Evolutionary conservation across 2,329 filamentous ascomycete genomes (phyloP).

Genomic region (Colletotrichum cereale): DNA sequence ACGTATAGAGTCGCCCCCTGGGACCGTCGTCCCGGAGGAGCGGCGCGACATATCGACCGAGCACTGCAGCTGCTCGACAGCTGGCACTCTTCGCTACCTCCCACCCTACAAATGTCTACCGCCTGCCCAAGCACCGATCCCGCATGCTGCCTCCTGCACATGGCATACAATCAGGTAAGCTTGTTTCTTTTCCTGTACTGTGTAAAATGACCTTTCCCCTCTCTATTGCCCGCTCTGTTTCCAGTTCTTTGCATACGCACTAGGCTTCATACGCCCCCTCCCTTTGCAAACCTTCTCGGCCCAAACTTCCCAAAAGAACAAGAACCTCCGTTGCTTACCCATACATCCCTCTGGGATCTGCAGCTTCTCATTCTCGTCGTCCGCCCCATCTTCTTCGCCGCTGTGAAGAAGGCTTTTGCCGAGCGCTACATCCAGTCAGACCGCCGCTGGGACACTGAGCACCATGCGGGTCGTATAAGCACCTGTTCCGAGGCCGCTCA

Average conservation of each 20-base stretch:
- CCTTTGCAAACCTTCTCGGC: not conserved
- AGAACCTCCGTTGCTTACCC: conserved; percentile 1
- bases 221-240: conserved; percentile 45
- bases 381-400: conserved; percentile 61
- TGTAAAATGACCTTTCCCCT: not conserved
- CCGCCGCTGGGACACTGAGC: conserved; percentile 46
- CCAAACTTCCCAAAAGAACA: conserved; percentile 2
- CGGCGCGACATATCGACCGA: conserved; percentile 52
- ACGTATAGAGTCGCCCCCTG: conserved; percentile 57
- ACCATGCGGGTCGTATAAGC: conserved; percentile 50
- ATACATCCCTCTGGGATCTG: not conserved
- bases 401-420: conserved; percentile 61
- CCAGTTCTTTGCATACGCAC: conserved; percentile 14
- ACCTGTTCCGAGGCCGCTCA: conserved; percentile 59
- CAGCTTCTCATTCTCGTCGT: conserved; percentile 63
- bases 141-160: conserved; percentile 60
- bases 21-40: conserved; percentile 43
- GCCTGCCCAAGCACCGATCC: conserved; percentile 55
- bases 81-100: conserved; percentile 56
- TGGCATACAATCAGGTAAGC: conserved; percentile 57
- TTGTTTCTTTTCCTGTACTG: conserved; percentile 13
- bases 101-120: conserved; percentile 52
- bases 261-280: not conserved
- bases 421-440: conserved; percentile 50
- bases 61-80: conserved; percentile 56